These are phyloP conservation scores for Pulveroboletus frians DNA, from an alignment of 768 basidiomycete species.

Conservation along the genomic window DNA sequence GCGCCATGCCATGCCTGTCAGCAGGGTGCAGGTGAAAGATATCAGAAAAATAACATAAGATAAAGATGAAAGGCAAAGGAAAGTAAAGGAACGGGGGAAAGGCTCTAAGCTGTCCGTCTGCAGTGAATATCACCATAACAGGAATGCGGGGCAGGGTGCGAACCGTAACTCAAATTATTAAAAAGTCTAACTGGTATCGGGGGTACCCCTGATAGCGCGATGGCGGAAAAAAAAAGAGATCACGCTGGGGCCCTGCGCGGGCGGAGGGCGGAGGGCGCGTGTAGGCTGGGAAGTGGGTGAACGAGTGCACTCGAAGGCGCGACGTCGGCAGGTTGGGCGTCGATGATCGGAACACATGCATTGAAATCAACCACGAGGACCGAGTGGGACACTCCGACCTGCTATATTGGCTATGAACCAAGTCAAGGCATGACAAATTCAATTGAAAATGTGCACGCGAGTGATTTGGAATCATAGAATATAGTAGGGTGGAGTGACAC, in stretches of 20 bases:
- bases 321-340: neutral
- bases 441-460: constrained; percentile 28
- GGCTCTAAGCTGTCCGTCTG: neutral
- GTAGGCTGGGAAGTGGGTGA: too few relatives aligned
- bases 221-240: neutral
- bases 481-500: constrained; percentile 31
- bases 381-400: constrained; percentile 36
- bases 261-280: too few relatives aligned
- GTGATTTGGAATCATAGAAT: constrained; percentile 38
- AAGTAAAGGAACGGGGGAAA: neutral
- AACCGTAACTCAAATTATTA: constrained; percentile 19
- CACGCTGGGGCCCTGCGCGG: neutral
- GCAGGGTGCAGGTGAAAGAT: neutral
- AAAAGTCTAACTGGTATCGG: constrained; percentile 21
- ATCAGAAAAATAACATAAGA: neutral
- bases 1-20: neutral
- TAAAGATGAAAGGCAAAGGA: neutral
- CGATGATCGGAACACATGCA: neutral
- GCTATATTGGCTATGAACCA: constrained; percentile 62
- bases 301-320: neutral
- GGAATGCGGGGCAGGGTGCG: constrained; percentile 17
- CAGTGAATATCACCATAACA: constrained; percentile 1
- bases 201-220: neutral
- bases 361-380: constrained; percentile 10
- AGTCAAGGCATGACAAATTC: constrained; percentile 33